Evolutionary conservation across 2,329 filamentous ascomycete genomes (phyloP).

Genomic region (Chalaropsis ovoidea): DNA sequence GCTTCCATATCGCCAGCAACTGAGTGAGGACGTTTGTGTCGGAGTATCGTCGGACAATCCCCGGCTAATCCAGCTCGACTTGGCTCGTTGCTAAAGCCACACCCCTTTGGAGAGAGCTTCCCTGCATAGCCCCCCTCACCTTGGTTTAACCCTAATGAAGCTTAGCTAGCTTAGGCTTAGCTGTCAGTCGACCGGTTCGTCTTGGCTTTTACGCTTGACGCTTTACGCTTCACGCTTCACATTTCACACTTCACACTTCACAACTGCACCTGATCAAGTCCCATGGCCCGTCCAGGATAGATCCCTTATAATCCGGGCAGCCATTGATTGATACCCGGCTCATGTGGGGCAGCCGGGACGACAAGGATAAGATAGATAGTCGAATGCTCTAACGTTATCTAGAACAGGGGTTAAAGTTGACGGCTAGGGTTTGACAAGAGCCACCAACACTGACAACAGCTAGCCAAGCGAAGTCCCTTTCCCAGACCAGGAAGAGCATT

Average conservation of each 20-base stretch:
- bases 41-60: neutral
- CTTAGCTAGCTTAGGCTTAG: neutral
- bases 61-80: neutral
- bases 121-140: neutral
- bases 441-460: neutral
- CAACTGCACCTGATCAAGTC: too few species aligned
- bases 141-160: neutral
- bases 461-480: neutral
- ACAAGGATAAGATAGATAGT: neutral
- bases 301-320: too few species aligned
- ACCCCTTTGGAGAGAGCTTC: neutral
- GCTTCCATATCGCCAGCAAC: too few species aligned
- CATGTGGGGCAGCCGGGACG: neutral
- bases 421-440: conserved; percentile 8
- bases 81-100: neutral
- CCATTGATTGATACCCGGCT: too few species aligned
- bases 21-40: neutral
- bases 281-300: too few species aligned
- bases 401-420: conserved; percentile 3
- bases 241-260: neutral
- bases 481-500: neutral
- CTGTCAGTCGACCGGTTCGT: neutral
- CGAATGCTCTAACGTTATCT: neutral
- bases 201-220: neutral
- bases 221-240: too few species aligned